These are phyloP conservation scores for Candida tropicalis DNA, from an alignment of 1,139 yeast genomes.

Conservation along the genomic window DNA sequence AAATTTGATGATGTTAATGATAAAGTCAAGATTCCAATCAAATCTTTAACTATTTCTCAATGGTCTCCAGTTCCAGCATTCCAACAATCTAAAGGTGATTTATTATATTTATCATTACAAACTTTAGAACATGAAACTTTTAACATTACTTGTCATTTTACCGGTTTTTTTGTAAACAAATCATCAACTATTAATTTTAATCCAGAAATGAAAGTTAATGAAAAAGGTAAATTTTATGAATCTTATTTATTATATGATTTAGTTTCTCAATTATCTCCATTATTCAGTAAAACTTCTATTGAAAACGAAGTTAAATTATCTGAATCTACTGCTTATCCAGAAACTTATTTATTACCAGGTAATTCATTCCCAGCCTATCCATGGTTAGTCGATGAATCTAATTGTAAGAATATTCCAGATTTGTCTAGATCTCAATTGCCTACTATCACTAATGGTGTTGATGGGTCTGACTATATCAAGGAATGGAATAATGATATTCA, in stretches of 20 bases:
- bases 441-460: slow-evolving; percentile 56
- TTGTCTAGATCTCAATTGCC: slow-evolving; percentile 63
- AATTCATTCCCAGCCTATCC: slow-evolving; percentile 67
- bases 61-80: slow-evolving; percentile 88
- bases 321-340: slow-evolving; percentile 51
- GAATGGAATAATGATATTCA: slow-evolving; percentile 96
- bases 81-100: slow-evolving; percentile 69
- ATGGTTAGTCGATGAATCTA: slow-evolving; percentile 60
- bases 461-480: slow-evolving; percentile 57
- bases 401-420: slow-evolving; percentile 49
- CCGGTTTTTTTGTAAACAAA: slow-evolving; percentile 79
- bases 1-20: slow-evolving; percentile 25
- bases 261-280: slow-evolving; percentile 57
- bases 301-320: slow-evolving; percentile 46
- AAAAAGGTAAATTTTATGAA: slow-evolving; percentile 37
- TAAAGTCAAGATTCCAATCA: slow-evolving; percentile 44
- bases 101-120: slow-evolving; percentile 71
- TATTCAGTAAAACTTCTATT: slow-evolving; percentile 42
- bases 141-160: slow-evolving; percentile 74
- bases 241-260: slow-evolving; percentile 56
- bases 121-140: slow-evolving; percentile 81
- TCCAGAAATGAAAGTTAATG: slow-evolving; percentile 53
- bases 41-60: slow-evolving; percentile 64
- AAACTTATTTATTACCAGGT: slow-evolving; percentile 61
- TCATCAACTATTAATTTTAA: slow-evolving; percentile 72